Base-by-base conservation (phyloP, 1,284 basidiomycete species). In the Anthracocystis panici-leucophaei region DNA sequence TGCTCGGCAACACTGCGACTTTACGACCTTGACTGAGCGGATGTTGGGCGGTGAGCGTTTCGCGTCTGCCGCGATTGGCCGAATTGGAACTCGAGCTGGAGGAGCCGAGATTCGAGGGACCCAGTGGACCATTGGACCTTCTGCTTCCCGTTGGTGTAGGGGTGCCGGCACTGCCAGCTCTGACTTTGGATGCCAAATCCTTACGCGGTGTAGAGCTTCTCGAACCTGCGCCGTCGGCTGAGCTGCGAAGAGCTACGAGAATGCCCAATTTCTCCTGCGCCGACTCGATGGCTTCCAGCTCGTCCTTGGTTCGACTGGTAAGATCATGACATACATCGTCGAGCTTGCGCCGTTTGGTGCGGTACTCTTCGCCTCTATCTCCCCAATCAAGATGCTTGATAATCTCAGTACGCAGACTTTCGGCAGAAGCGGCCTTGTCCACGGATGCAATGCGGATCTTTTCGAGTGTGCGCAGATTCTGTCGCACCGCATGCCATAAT, bases 181-280 rank as follows among this genome's bases (percentile, higher is more conserved):
- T 68, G 35, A 53, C 52, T n/a, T 77, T 73, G 18, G 51, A 58
- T 1, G 54, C 46, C 5, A 74, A 46, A 14, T 74, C 71, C 38
- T 74, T 74, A 21, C 71, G 57, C 12, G 71, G 71, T n/a, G 71
- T 74, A 21, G 60, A 63, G 48, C 53, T 60, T 18, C 69, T 40
- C 3, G 65, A 65, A 12, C 49, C 58, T 9, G 57, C 50, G 7
- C 56, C 72, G 18, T 71, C 63, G 2, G 76, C 56, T 12, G 79
- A 65, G 29, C 74, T 73, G 14, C 77, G 62, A 1, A 83, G 63
- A 10, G 82, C 81, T 4, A 66, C 65, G 0, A 83, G 57, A 20
- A 82, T 78, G 31, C 75, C 73, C 0, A 83, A 57, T 56, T 80
- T 81, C 33, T 83, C 82, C 12, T 81, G 59, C 12, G 79, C 79